These are phyloP conservation scores for Hirsutella thompsonii DNA, from an alignment of 2,329 filamentous ascomycete genomes.

Conservation along the genomic window DNA sequence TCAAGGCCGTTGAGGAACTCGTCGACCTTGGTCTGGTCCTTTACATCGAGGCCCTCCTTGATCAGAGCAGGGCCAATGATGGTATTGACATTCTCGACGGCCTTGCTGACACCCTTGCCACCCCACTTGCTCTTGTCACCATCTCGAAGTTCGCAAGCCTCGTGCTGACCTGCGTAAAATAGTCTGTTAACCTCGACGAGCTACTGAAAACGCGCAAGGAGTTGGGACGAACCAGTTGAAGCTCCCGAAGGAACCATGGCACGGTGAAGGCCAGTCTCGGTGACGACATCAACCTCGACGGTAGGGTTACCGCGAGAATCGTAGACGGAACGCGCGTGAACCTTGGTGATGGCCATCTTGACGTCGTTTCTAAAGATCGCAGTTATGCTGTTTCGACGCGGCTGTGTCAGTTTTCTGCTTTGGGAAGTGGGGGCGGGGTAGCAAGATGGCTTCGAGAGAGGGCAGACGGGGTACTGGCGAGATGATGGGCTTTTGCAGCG, in stretches of 20 bases:
- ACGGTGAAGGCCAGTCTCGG: constrained; percentile 90
- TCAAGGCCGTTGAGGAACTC: constrained; percentile 78
- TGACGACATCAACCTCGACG: constrained; percentile 95
- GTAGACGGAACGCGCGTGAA: constrained; percentile 91
- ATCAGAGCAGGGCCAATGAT: constrained; percentile 70
- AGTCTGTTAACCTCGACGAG: constrained; percentile 13
- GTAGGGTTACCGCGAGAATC: constrained; percentile 98
- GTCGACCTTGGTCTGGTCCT: constrained; percentile 76
- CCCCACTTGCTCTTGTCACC: constrained; percentile 77
- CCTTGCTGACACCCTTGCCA: constrained; percentile 80
- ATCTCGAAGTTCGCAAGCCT: constrained; percentile 84
- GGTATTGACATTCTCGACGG: constrained; percentile 75
- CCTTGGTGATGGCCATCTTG: constrained; percentile 83
- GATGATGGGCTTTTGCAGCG: no score
- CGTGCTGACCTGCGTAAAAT: constrained; percentile 62
- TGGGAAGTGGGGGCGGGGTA: constrained; percentile 2
- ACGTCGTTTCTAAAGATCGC: constrained; percentile 1
- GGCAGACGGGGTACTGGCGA: not conserved
- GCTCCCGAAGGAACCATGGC: constrained; percentile 95
- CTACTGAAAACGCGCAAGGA: constrained; percentile 5
- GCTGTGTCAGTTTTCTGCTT: not conserved
- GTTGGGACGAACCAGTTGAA: constrained; percentile 62
- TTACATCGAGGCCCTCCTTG: constrained; percentile 71
- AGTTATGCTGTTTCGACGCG: not conserved
- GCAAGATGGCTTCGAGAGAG: constrained; percentile 1